Evolutionary conservation across 148 eudicot species (phyloP).

Genomic region (Beta vulgaris): DNA sequence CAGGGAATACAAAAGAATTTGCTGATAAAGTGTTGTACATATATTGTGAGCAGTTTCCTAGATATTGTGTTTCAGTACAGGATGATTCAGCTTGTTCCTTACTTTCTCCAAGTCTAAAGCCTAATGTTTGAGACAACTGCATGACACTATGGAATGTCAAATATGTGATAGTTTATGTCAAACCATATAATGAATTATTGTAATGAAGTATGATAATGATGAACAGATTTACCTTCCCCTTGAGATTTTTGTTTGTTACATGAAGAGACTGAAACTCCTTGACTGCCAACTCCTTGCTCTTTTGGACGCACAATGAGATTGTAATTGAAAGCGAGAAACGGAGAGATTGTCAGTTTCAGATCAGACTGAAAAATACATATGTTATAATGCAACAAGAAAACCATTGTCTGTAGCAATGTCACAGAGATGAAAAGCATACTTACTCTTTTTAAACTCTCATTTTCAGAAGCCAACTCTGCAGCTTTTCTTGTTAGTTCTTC

Average conservation of each 20-base stretch:
- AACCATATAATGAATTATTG: neutral
- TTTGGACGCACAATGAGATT: conserved; percentile 9
- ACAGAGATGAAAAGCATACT: neutral
- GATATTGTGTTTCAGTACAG: conserved; percentile 12
- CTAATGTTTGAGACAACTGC: conserved; percentile 43
- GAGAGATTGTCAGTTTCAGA: too few relatives aligned
- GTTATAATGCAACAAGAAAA: neutral
- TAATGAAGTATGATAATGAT: neutral
- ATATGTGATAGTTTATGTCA: neutral
- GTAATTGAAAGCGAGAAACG: neutral
- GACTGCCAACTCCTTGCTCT: conserved; percentile 56
- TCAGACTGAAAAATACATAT: too few relatives aligned
- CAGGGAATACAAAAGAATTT: conserved; percentile 38
- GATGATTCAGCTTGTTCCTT: conserved; percentile 19
- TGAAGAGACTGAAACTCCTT: conserved; percentile 49
- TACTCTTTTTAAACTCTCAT: conserved; percentile 64
- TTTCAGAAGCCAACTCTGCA: conserved; percentile 49
- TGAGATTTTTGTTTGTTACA: conserved; percentile 46
- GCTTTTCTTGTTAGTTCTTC: conserved; percentile 64
- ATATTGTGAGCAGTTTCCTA: conserved; percentile 28
- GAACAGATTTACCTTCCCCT: conserved; percentile 42
- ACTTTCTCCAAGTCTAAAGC: conserved; percentile 33
- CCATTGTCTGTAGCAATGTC: neutral
- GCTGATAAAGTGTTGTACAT: conserved; percentile 30
- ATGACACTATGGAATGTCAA: conserved; percentile 4